These are phyloP conservation scores for Trypanosoma scelopori DNA, from an alignment of 208 protist genomes.

Conservation along the genomic window DNA sequence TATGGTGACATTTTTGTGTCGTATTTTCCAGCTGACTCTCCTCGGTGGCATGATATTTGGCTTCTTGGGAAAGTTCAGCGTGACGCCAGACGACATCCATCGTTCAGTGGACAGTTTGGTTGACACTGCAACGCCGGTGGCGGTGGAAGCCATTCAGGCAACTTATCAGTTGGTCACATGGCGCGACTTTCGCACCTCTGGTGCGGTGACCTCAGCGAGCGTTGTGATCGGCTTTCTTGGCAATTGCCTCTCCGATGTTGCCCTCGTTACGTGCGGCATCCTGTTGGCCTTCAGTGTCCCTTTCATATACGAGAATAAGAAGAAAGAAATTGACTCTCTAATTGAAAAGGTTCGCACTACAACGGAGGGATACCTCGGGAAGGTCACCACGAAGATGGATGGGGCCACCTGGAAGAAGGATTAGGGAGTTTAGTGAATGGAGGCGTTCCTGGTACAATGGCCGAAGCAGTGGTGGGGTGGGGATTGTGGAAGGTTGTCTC, in stretches of 20 bases:
- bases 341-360: conserved; percentile 29
- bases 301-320: conserved; percentile 71
- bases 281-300: conserved; percentile 55
- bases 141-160: conserved; percentile 30
- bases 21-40: conserved; percentile 46
- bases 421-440: too few species aligned
- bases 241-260: conserved; percentile 71
- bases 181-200: conserved; percentile 48
- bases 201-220: conserved; percentile 44
- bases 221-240: conserved; percentile 62
- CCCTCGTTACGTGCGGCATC: conserved; percentile 40
- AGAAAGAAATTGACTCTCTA: conserved; percentile 54
- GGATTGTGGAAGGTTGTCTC: too few species aligned
- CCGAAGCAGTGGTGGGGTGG: too few species aligned
- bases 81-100: conserved; percentile 51
- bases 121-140: conserved; percentile 47
- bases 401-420: conserved; percentile 19
- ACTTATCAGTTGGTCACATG: conserved; percentile 55
- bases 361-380: conserved; percentile 52
- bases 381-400: conserved; percentile 44
- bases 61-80: conserved; percentile 29
- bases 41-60: conserved; percentile 34
- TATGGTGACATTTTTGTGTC: conserved; percentile 65
- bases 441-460: too few species aligned
- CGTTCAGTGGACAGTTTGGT: conserved; percentile 45